Evolutionary conservation across 352 stramenopile species (phyloP), one percentile per base, ranked within the genome.

Genomic region (Globisporangium takayamanum): DNA sequence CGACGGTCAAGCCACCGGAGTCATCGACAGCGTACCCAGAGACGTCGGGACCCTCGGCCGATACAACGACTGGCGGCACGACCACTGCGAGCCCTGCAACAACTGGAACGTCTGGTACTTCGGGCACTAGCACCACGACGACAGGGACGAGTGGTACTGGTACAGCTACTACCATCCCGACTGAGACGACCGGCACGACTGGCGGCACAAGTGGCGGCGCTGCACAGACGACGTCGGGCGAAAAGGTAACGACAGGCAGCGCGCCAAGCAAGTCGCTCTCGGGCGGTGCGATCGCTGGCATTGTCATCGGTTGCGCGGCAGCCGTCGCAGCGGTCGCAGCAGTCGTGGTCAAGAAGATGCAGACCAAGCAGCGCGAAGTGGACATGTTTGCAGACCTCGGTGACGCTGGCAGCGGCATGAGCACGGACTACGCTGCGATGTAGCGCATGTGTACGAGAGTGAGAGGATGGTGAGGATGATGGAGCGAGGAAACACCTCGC

Each of bases 301-400:
- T 62, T 8, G 56, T 39, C 15, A 39, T 57, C 14, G 49, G 57
- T 6, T 62, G 57, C 20, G n/a, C 39, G 37, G 49, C 49, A 22
- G 18, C 49, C n/a, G 7, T 62, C 11, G 57, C 56, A 41, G 12
- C 51, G 25, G 37, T 62, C 48, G 56, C 39, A 7, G 57, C 47
- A 1, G 57, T 39, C 11, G 39, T 57, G 22, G 39, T 57, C 48
- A 49, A 52, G 26, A 62, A 55, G 37, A 51, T 62, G 48, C 49
- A 62, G 48, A 30, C 39, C 5, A 62, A 62, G 57, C 57, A 62
- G 48, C 57, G 57, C 37, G 57, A 62, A 22, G 57, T 62, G 25
- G 49, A 62, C 49, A 44, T 62, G 49, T 57, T 62, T 22, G 57
- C 57, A 1, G 57, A 62, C 37, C 57, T 56, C 25, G 39, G 37